Conservation (phyloP, 805 yeast species). For the Saccharomycopsis sp. region DNA sequence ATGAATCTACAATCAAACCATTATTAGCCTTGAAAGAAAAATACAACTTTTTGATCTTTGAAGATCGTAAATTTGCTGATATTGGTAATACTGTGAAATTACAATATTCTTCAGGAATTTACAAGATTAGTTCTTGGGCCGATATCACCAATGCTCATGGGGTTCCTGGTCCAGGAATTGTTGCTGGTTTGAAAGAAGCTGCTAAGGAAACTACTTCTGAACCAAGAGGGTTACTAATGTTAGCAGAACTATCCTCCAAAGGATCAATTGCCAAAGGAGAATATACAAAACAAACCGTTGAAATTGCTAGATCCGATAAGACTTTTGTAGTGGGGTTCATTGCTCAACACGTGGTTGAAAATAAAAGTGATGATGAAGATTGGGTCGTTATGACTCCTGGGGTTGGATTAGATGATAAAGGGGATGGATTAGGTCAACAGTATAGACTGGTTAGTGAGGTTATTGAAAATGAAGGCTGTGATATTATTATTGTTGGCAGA, state of each 20-base stretch:
- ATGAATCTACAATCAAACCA: conserved; percentile 71
- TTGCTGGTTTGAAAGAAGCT: conserved; percentile 77
- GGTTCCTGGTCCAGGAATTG: conserved; percentile 91
- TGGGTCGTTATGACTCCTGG: conserved; percentile 99
- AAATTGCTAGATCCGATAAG: conserved; percentile 77
- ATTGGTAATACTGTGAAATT: conserved; percentile 95
- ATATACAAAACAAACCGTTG: conserved; percentile 79
- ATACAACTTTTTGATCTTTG: conserved; percentile 85
- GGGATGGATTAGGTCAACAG: conserved; percentile 94
- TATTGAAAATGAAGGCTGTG: conserved; percentile 66
- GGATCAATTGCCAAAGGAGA: conserved; percentile 92
- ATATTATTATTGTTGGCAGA: conserved; percentile 95
- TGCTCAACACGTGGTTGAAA: conserved; percentile 85
- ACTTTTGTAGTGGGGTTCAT: conserved; percentile 94
- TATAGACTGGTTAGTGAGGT: conserved; percentile 88
- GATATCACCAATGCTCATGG: conserved; percentile 98
- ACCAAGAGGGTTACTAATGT: conserved; percentile 85
- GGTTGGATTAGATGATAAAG: conserved; percentile 94
- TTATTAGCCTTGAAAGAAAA: conserved; percentile 61
- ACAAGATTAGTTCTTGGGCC: conserved; percentile 86
- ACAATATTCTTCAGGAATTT: conserved; percentile 86
- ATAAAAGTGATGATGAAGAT: conserved; percentile 75
- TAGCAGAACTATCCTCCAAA: conserved; percentile 90
- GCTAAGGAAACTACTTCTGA: conserved; percentile 53
- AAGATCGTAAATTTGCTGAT: conserved; percentile 97